These are phyloP conservation scores for Petunia hybrid DNA, from an alignment of 305 asterid species.

Conservation along the genomic window DNA sequence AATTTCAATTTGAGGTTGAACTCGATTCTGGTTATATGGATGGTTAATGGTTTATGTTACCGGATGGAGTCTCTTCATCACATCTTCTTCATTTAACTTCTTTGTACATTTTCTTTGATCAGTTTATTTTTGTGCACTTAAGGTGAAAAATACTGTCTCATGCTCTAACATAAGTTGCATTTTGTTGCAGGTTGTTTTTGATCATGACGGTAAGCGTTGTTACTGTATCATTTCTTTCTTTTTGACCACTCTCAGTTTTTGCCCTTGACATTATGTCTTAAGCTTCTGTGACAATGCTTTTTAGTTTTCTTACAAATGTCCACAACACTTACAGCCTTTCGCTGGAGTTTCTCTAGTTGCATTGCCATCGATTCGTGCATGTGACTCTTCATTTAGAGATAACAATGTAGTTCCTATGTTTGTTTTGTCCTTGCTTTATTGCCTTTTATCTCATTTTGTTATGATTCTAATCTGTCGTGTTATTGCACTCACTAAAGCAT, in stretches of 20 bases:
- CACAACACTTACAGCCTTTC: background rate
- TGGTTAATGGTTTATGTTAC: background rate
- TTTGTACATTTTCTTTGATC: background rate
- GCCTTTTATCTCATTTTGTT: slow-evolving; percentile 1
- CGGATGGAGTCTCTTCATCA: background rate
- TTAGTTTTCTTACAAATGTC: slow-evolving; percentile 7
- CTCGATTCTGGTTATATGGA: background rate
- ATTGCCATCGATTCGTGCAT: slow-evolving; percentile 26
- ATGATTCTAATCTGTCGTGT: background rate
- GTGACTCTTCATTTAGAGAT: background rate
- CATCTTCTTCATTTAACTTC: slow-evolving; percentile 7
- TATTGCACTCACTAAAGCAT: slow-evolving; percentile 10
- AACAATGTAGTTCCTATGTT: background rate
- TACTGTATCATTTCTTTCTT: slow-evolving; percentile 10
- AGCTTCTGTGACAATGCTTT: slow-evolving; percentile 5
- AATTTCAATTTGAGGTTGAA: background rate
- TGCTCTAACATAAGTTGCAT: slow-evolving; percentile 43
- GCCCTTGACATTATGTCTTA: slow-evolving; percentile 17
- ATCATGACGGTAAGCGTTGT: slow-evolving; percentile 84
- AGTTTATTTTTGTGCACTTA: background rate
- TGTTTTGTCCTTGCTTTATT: slow-evolving; percentile 22
- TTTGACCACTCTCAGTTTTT: slow-evolving; percentile 30
- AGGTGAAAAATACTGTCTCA: slow-evolving; percentile 23
- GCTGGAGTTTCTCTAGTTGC: slow-evolving; percentile 21
- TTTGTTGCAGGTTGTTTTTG: slow-evolving; percentile 85